phyloP scores from a whole-genome alignment of 2,329 filamentous ascomycete genomes.

The Fusarium napiforme region DNA sequence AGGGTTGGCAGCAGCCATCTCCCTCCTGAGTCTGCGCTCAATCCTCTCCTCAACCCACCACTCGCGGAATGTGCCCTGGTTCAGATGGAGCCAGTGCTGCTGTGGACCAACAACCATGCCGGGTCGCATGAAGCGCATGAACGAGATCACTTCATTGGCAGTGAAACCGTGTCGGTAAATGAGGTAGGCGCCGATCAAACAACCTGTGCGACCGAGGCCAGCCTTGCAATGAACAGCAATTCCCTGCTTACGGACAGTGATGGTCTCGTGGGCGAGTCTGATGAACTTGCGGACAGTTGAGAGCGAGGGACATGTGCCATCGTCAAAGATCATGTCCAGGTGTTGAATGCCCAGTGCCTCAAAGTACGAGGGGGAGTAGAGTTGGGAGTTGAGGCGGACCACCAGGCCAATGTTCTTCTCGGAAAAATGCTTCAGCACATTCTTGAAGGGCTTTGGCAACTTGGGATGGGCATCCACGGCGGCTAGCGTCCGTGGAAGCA shows the following conservation, averaged over 20 bases:
- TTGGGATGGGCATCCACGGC: slow-evolving; percentile 76
- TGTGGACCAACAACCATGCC: slow-evolving; percentile 99
- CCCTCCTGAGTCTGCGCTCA: slow-evolving; percentile 72
- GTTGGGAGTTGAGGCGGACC: slow-evolving; percentile 91
- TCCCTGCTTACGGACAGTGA: slow-evolving; percentile 87
- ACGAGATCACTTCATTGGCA: slow-evolving; percentile 95
- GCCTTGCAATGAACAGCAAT: slow-evolving; percentile 99
- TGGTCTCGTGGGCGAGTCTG: slow-evolving; percentile 92
- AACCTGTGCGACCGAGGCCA: slow-evolving; percentile 92
- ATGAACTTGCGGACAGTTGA: slow-evolving; percentile 94
- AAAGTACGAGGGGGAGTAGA: slow-evolving; percentile 98
- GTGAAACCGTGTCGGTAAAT: slow-evolving; percentile 98
- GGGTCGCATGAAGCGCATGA: slow-evolving; percentile 98
- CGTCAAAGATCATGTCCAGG: slow-evolving; percentile 99
- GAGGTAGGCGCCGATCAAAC: slow-evolving; percentile 94
- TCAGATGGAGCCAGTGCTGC: slow-evolving; percentile 98
- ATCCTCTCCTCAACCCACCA: slow-evolving; percentile 96
- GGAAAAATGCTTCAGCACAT: slow-evolving; percentile 89
- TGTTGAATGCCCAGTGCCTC: slow-evolving; percentile 94
- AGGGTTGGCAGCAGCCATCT: slow-evolving; percentile 62
- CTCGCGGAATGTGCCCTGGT: slow-evolving; percentile 96
- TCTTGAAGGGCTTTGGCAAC: slow-evolving; percentile 91
- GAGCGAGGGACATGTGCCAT: slow-evolving; percentile 92
- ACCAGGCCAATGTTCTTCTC: slow-evolving; percentile 91
- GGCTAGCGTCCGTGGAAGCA: slow-evolving; percentile 79